phyloP scores from a whole-genome alignment of 352 stramenopile species.

The Phytophthora fragariaefolia region DNA sequence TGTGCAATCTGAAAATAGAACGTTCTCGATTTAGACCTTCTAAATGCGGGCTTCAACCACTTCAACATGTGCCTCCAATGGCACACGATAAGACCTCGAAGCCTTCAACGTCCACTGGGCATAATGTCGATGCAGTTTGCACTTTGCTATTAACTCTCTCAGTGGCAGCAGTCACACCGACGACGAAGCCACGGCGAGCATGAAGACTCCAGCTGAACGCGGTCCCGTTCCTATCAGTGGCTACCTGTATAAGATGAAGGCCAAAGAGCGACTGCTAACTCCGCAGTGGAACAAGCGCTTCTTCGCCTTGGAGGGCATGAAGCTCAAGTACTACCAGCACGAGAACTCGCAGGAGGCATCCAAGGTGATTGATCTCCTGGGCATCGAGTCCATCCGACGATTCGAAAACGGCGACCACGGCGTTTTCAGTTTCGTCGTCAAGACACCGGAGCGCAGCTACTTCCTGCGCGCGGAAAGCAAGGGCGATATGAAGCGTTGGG shows the following conservation, averaged over 20 bases:
- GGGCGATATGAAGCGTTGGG: constrained; percentile 90
- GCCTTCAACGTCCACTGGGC: background rate
- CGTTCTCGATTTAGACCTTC: constrained; percentile 17
- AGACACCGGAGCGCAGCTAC: constrained; percentile 78
- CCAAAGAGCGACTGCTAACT: constrained; percentile 67
- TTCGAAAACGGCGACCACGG: constrained; percentile 88
- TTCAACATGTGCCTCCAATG: constrained; percentile 25
- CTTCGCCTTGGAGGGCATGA: constrained; percentile 74
- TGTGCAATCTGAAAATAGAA: constrained; percentile 25
- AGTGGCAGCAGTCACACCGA: background rate
- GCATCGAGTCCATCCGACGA: constrained; percentile 78
- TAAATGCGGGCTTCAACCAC: constrained; percentile 18
- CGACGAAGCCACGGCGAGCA: constrained; percentile 29
- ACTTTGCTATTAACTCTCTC: constrained; percentile 13
- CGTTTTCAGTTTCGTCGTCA: constrained; percentile 82
- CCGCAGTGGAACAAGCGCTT: constrained; percentile 86
- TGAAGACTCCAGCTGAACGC: constrained; percentile 62
- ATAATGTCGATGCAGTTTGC: background rate
- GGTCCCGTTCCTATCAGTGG: constrained; percentile 79
- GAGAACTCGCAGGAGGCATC: constrained; percentile 65
- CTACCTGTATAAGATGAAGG: constrained; percentile 89
- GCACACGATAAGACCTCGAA: constrained; percentile 23
- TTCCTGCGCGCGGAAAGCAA: constrained; percentile 84
- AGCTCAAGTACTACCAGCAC: constrained; percentile 85
- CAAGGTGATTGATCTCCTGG: constrained; percentile 76